A percentile compares a stretch with the other conserved stretches of the same genome.
Conservation (phyloP, 805 yeast genomes). For the Priceomyces melissophilus region DNA sequence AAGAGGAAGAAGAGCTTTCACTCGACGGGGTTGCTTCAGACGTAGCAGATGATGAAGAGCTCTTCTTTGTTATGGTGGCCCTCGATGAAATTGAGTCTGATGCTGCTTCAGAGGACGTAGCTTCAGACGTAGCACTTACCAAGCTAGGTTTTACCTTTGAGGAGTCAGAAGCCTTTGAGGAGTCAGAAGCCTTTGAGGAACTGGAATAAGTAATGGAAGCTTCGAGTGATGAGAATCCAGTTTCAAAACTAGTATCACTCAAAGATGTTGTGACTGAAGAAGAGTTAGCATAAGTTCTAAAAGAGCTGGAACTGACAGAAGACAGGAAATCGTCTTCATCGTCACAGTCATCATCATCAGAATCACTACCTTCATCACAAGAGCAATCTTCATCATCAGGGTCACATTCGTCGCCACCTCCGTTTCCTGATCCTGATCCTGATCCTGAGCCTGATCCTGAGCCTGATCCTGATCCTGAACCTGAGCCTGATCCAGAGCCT, state of each 20-base stretch:
- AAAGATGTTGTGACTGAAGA: too few species aligned
- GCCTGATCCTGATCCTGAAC: conserved; percentile 1
- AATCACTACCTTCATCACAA: conserved; percentile 12
- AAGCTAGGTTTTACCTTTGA: neutral
- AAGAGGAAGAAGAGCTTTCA: too few species aligned
- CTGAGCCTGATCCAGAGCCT: conserved; percentile 1
- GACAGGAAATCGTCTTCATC: conserved; percentile 6
- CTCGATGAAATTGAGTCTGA: too few species aligned
- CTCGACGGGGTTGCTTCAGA: too few species aligned
- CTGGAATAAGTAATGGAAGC: neutral
- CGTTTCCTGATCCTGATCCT: conserved; percentile 3
- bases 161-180: conserved; percentile 4
- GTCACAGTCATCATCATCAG: conserved; percentile 10
- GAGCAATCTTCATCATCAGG: conserved; percentile 7
- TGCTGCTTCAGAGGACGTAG: too few species aligned
- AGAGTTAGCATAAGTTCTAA: too few species aligned
- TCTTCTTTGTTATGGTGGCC: too few species aligned
- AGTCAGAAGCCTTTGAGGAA: conserved; percentile 4
- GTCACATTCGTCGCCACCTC: conserved; percentile 4
- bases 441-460: conserved; percentile 2
- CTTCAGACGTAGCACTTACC: too few species aligned
- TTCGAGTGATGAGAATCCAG: conserved; percentile 1
- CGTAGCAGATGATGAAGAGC: too few species aligned
- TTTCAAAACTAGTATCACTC: conserved; percentile 3
- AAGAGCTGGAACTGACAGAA: too few species aligned